Conservation (phyloP, 495 filamentous ascomycete species). For the Podospora tetraspora region DNA sequence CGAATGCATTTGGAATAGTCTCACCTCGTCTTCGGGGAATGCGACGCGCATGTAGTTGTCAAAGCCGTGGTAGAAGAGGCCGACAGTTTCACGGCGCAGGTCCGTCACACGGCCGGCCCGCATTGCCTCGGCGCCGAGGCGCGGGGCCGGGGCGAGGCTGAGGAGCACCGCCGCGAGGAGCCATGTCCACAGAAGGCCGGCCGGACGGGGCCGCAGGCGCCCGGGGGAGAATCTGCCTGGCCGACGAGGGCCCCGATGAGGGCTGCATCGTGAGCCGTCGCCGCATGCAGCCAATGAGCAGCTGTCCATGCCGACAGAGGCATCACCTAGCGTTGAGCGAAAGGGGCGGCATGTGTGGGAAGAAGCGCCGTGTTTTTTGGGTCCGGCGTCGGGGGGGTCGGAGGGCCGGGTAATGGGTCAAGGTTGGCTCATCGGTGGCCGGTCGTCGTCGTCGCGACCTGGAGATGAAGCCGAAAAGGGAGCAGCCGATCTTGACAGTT, state of each 20-base stretch:
- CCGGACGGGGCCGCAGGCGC: not conserved
- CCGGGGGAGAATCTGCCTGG: not conserved
- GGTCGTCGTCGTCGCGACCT: not conserved
- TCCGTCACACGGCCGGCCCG: constrained; percentile 44
- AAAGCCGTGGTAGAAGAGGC: constrained; percentile 96
- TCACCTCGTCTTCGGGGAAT: constrained; percentile 91
- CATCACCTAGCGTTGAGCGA: constrained; percentile 37
- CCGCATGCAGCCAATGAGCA: constrained; percentile 18
- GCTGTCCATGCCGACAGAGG: constrained; percentile 38
- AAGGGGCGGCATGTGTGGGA: constrained; percentile 33
- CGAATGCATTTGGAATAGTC: constrained; percentile 13
- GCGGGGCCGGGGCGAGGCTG: constrained; percentile 24
- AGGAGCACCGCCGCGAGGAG: constrained; percentile 5
- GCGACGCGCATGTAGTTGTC: constrained; percentile 91
- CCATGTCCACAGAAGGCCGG: constrained; percentile 6
- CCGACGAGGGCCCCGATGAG: not conserved
- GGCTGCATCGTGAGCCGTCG: constrained; percentile 17
- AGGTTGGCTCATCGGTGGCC: not conserved
- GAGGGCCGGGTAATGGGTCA: not conserved
- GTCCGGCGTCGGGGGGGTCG: not conserved
- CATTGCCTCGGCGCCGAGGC: constrained; percentile 42
- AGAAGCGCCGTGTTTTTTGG: not conserved
- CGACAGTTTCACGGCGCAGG: constrained; percentile 67
- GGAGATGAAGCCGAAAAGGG: not conserved
- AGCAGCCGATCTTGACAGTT: not conserved